Percentiles rank a stretch among this genome's conserved stretches.
These are phyloP conservation scores for Pyronema domesticum DNA, from an alignment of 495 filamentous ascomycete genomes.

Conservation along the genomic window DNA sequence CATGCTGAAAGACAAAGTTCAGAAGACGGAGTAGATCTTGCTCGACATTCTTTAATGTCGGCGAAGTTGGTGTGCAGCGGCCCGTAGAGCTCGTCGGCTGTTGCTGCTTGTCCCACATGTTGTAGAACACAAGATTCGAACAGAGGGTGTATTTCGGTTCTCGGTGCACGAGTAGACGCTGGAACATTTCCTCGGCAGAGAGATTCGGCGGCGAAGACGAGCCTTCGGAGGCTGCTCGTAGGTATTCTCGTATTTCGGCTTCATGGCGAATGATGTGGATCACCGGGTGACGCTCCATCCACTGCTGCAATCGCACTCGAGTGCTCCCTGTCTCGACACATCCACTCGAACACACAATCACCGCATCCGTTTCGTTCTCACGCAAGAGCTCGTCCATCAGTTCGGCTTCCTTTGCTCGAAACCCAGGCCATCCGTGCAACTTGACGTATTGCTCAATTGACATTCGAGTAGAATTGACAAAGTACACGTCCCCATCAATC, in stretches of 20 bases:
- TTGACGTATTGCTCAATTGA: conserved; percentile 43
- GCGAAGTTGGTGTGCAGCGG: conserved; percentile 37
- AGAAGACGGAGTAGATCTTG: conserved; percentile 58
- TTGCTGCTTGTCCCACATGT: conserved; percentile 33
- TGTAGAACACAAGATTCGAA: conserved; percentile 69
- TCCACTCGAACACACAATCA: conserved; percentile 53
- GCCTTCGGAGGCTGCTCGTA: neutral
- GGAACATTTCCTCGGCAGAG: neutral
- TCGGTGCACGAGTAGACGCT: neutral
- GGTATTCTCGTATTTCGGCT: conserved; percentile 37
- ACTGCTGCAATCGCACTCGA: conserved; percentile 28
- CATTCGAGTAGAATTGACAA: conserved; percentile 47
- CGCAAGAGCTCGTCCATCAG: conserved; percentile 50
- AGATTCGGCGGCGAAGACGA: neutral
- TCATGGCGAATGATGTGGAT: conserved; percentile 56
- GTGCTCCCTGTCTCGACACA: conserved; percentile 33
- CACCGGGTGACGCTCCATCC: conserved; percentile 44
- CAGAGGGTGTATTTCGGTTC: conserved; percentile 28
- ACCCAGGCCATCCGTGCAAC: conserved; percentile 39
- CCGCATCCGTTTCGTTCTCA: conserved; percentile 41
- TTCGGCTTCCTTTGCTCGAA: conserved; percentile 42
- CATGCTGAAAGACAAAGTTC: conserved; percentile 29
- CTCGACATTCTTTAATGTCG: conserved; percentile 54
- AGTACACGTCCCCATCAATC: conserved; percentile 53
- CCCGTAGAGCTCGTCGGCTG: conserved; percentile 9